Percentiles rank a stretch among this genome's conserved stretches.
Evolutionary conservation across 1,284 basidiomycete genomes (phyloP).

Genomic region (Fomitiporia mediterranea): DNA sequence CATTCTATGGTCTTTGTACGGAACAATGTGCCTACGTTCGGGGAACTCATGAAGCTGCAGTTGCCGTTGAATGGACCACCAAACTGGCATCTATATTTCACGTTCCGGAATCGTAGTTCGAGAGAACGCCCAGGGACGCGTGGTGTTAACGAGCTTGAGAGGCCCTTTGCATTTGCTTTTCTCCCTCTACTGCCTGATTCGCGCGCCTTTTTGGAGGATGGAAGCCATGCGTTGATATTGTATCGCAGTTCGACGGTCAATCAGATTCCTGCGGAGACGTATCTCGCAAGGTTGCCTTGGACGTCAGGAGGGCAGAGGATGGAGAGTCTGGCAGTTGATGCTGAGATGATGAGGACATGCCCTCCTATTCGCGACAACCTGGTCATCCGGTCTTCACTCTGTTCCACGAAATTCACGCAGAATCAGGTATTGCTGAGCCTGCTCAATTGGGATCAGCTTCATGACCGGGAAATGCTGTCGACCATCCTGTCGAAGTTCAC

Average conservation of each 20-base stretch:
- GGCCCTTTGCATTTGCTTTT: constrained; percentile 90
- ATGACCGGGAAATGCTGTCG: constrained; percentile 63
- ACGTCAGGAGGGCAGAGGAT: constrained; percentile 48
- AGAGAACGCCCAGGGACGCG: constrained; percentile 43
- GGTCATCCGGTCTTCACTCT: constrained; percentile 83
- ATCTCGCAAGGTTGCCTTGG: constrained; percentile 65
- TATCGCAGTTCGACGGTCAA: constrained; percentile 72
- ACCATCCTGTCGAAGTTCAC: constrained; percentile 82
- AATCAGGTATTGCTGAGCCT: constrained; percentile 82
- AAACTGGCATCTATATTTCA: constrained; percentile 91
- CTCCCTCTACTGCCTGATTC: constrained; percentile 82
- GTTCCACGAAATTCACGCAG: constrained; percentile 91
- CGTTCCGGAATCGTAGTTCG: constrained; percentile 77
- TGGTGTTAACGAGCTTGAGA: constrained; percentile 45
- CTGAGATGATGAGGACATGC: constrained; percentile 61
- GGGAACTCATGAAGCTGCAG: constrained; percentile 88
- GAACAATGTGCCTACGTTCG: constrained; percentile 85
- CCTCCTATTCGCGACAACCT: constrained; percentile 75
- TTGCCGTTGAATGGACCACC: constrained; percentile 68
- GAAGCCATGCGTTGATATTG: constrained; percentile 79
- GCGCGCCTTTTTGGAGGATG: constrained; percentile 85
- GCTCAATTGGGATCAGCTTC: constrained; percentile 77
- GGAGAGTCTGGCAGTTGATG: constrained; percentile 55
- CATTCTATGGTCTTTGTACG: constrained; percentile 88
- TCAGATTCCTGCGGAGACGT: constrained; percentile 61